Evolutionary conservation across 768 basidiomycete species (phyloP).

Genomic region (Phlegmacium glaucopus): DNA sequence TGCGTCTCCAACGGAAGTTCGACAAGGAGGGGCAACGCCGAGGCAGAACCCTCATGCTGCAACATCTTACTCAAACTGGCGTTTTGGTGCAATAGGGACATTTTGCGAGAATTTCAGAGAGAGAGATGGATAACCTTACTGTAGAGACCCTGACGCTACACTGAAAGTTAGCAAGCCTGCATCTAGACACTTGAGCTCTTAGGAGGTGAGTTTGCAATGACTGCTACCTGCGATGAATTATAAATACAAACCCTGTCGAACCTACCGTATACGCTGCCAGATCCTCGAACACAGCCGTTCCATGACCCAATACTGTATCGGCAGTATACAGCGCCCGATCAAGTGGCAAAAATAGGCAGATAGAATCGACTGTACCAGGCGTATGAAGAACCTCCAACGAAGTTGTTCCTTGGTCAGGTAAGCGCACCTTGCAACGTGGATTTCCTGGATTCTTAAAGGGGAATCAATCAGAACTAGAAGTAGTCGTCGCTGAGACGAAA

Average conservation of each 20-base stretch:
- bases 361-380: constrained; percentile 87
- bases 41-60: constrained; percentile 29
- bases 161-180: too few relatives aligned
- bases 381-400: constrained; percentile 71
- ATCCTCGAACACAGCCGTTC: constrained; percentile 87
- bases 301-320: constrained; percentile 88
- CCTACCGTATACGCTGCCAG: constrained; percentile 67
- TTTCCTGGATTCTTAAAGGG: constrained; percentile 76
- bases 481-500: background rate
- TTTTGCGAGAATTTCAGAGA: too few relatives aligned
- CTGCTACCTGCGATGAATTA: too few relatives aligned
- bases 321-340: constrained; percentile 84
- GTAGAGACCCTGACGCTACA: too few relatives aligned
- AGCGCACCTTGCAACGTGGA: constrained; percentile 79
- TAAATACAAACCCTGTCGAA: too few relatives aligned
- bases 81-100: too few relatives aligned
- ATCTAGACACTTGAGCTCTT: too few relatives aligned
- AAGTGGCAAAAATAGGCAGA: constrained; percentile 65
- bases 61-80: constrained; percentile 60
- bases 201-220: too few relatives aligned
- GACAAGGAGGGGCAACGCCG: constrained; percentile 21
- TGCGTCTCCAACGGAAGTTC: constrained; percentile 7
- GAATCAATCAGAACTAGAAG: background rate
- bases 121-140: too few relatives aligned
- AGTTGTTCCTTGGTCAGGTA: constrained; percentile 23